Conservation (phyloP, 192 early-diverging fungal species). For the Thoreauomyces humboldtii region DNA sequence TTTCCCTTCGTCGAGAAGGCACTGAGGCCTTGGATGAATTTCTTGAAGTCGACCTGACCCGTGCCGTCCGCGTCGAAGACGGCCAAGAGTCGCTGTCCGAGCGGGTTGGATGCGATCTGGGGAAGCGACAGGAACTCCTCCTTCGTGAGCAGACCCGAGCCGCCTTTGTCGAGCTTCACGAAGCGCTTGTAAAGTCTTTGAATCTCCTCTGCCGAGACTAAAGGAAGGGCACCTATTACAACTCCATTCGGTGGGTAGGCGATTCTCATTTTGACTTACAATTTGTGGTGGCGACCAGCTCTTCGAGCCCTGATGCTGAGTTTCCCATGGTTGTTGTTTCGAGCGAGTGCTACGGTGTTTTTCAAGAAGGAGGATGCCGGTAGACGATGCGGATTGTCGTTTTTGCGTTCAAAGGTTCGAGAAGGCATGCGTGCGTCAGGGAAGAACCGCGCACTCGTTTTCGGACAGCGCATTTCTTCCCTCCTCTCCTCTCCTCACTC, state of each 20-base stretch:
- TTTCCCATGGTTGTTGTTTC: constrained; percentile 24
- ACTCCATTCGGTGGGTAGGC: neutral
- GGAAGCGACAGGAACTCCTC: constrained; percentile 97
- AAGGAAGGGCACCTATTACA: neutral
- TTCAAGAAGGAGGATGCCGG: too few relatives aligned
- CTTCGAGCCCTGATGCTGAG: constrained; percentile 56
- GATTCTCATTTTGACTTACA: constrained; percentile 51
- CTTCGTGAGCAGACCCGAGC: constrained; percentile 93
- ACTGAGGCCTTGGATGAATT: constrained; percentile 93
- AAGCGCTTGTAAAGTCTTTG: constrained; percentile 98
- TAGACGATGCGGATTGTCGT: too few relatives aligned
- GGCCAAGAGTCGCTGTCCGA: constrained; percentile 91
- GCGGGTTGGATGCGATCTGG: constrained; percentile 96
- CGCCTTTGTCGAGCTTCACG: constrained; percentile 96
- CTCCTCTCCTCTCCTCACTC: too few relatives aligned
- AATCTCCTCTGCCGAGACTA: constrained; percentile 72
- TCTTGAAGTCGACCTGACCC: constrained; percentile 98
- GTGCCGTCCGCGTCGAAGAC: constrained; percentile 98
- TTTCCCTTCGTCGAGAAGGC: constrained; percentile 94
- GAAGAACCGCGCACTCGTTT: too few relatives aligned
- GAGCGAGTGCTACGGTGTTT: too few relatives aligned
- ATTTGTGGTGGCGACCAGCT: constrained; percentile 75
- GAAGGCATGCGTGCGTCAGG: too few relatives aligned
- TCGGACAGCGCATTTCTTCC: too few relatives aligned
- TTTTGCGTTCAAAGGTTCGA: too few relatives aligned